Evolutionary conservation across 768 basidiomycete species (phyloP), one percentile per base, ranked within the genome.

Genomic region (Boletus rubescentipes): DNA sequence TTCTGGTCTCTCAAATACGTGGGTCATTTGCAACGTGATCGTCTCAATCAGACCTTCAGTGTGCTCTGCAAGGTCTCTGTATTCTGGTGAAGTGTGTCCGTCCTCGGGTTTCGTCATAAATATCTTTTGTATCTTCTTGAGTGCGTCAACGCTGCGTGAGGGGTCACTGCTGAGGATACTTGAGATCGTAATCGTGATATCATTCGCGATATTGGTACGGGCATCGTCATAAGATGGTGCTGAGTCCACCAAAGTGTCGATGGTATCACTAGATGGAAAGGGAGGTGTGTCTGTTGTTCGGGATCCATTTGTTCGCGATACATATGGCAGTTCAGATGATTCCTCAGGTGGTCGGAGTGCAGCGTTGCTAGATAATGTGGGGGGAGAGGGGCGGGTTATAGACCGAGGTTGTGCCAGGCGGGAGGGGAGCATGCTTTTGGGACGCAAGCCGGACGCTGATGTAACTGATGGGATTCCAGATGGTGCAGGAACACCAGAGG

Each of bases 121-220:
- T 56, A 91, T 88, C 66, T 86, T 88, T 67, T 98, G 94, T 48
- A 98, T 82, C 65, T 84, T 88, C 76, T 99, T 99, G 63, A 99
- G 76, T 0, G 93, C 91, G 55, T 98, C 94, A 26, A 98, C 93
- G 63, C 92, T 93, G 26, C 87, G 81, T 20, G 81, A 73, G 0
- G 91, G 82, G 74, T 98, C 93, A 56, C 86, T 90, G 66, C 91
- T 93, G 44, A 95, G 78, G 48, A 96, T 93, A 53, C 87, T 92
- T 29, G 89, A 93, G 56, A 97, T 95, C 3, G 84, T 86, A 46
- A 92, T 76, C 8, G 87, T 84, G 52, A 93, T 87, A 56, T 85
- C 87, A 52, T 84, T 83, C 70, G 69, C 49, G 56, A 5, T 37
- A 41, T 53, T 53, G 30, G 26, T 15, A 63, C 51, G 46, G 21